These are phyloP conservation scores for Penicillium psychrofluorescens DNA, from an alignment of 495 filamentous ascomycete species.

Conservation along the genomic window DNA sequence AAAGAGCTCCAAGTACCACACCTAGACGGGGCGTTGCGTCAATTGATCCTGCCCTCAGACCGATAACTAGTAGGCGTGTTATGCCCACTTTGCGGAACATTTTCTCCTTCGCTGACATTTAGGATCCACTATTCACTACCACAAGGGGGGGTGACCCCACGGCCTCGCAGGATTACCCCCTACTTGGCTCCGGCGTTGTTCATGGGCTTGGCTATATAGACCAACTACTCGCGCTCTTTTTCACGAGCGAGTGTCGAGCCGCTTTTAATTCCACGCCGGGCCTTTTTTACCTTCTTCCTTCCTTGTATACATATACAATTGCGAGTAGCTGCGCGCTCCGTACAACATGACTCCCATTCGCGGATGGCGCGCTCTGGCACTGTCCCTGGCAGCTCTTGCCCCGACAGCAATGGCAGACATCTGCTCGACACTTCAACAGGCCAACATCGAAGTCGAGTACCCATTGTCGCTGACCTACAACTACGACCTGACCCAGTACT, in stretches of 20 bases:
- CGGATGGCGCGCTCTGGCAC: constrained; percentile 14
- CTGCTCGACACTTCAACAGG: constrained; percentile 24
- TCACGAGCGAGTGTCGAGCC: background rate
- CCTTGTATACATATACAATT: background rate
- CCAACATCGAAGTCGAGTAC: constrained; percentile 22
- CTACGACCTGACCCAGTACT: constrained; percentile 25
- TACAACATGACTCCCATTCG: constrained; percentile 11
- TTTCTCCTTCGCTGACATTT: background rate
- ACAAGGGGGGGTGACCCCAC: background rate
- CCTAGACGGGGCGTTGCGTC: background rate
- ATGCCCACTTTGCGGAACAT: background rate
- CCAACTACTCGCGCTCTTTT: background rate
- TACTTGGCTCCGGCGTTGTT: background rate
- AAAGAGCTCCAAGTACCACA: background rate
- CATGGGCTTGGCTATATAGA: constrained; percentile 1
- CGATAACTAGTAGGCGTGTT: background rate
- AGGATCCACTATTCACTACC: background rate
- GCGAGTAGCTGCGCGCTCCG: background rate
- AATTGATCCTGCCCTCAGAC: background rate
- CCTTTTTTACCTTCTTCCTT: background rate
- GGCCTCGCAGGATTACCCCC: constrained; percentile 7
- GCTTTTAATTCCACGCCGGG: background rate
- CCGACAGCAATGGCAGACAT: constrained; percentile 24
- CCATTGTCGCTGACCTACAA: constrained; percentile 20
- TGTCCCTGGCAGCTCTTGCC: constrained; percentile 13